A percentile compares a stretch with the other conserved stretches of the same genome.
Conservation (phyloP, 2,329 filamentous ascomycete genomes). For the Verticillium tricorpus region DNA sequence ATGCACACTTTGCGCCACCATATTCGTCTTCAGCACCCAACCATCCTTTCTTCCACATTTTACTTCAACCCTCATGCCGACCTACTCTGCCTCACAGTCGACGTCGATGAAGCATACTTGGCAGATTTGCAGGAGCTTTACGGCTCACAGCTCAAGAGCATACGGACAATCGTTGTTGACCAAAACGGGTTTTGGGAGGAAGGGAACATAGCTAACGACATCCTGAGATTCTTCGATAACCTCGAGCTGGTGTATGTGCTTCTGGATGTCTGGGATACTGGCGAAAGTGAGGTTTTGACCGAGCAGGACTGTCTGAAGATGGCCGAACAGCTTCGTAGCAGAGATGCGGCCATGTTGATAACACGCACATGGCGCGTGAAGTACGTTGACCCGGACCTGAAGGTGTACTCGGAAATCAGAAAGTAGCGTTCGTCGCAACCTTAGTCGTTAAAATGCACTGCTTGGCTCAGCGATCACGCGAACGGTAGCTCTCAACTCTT, state of each 20-base stretch:
- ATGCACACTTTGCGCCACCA: not conserved
- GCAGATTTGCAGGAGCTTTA: not conserved
- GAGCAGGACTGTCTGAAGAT: not conserved
- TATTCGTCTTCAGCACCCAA: not conserved
- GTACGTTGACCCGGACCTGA: not conserved
- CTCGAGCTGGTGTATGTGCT: not conserved
- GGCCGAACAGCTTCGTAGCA: not conserved
- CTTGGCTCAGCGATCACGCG: too few relatives aligned
- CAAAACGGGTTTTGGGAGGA: not conserved
- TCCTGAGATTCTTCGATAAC: not conserved
- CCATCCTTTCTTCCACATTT: not conserved
- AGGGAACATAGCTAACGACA: not conserved
- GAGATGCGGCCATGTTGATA: not conserved
- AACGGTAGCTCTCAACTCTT: too few relatives aligned
- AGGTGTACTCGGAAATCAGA: not conserved
- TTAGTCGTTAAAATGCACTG: too few relatives aligned
- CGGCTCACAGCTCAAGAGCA: not conserved
- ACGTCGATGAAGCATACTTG: not conserved
- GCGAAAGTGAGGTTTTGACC: not conserved
- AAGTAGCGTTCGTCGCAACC: too few relatives aligned
- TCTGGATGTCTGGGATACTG: not conserved
- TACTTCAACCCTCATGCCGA: not conserved
- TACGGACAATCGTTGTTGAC: not conserved
- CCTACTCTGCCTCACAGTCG: not conserved
- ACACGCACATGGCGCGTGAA: not conserved